These are phyloP conservation scores for Trametes sanguinea DNA, from an alignment of 768 basidiomycete species.

Conservation along the genomic window DNA sequence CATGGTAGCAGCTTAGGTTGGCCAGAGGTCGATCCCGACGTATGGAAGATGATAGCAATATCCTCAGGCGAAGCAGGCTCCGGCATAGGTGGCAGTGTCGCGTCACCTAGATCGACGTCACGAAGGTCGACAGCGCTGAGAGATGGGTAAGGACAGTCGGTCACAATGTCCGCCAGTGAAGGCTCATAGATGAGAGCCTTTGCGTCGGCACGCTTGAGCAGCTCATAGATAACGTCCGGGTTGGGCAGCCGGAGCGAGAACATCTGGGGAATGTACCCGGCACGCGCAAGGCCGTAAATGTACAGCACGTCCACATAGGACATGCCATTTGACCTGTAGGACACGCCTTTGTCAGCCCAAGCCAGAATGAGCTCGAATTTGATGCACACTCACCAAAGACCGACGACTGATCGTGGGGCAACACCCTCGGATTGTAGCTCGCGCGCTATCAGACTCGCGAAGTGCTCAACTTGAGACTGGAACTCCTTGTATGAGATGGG, in stretches of 20 bases:
- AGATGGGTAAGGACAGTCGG: slow-evolving; percentile 50
- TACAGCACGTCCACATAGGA: slow-evolving; percentile 65
- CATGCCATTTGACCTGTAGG: slow-evolving; percentile 64
- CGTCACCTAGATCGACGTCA: slow-evolving; percentile 38
- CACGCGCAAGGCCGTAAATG: slow-evolving; percentile 66
- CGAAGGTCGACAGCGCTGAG: slow-evolving; percentile 46
- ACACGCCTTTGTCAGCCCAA: not conserved
- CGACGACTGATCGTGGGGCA: slow-evolving; percentile 56
- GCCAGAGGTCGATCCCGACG: slow-evolving; percentile 75
- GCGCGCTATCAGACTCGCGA: slow-evolving; percentile 58
- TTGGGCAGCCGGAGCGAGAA: slow-evolving; percentile 74
- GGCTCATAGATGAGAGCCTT: slow-evolving; percentile 64
- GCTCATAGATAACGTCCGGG: slow-evolving; percentile 64
- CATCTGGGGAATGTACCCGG: slow-evolving; percentile 65
- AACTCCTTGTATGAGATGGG: slow-evolving; percentile 64
- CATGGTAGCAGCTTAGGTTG: slow-evolving; percentile 74
- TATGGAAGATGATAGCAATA: slow-evolving; percentile 67
- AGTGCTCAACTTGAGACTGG: slow-evolving; percentile 57
- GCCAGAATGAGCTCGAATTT: not conserved
- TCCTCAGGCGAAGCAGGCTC: slow-evolving; percentile 40
- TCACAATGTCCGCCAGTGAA: slow-evolving; percentile 47
- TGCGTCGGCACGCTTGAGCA: slow-evolving; percentile 57
- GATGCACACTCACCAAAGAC: slow-evolving; percentile 62
- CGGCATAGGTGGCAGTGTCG: slow-evolving; percentile 46
- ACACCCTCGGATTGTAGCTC: slow-evolving; percentile 46